Evolutionary conservation across 2,329 filamentous ascomycete genomes (phyloP).

Genomic region (Colletotrichum paranaense): DNA sequence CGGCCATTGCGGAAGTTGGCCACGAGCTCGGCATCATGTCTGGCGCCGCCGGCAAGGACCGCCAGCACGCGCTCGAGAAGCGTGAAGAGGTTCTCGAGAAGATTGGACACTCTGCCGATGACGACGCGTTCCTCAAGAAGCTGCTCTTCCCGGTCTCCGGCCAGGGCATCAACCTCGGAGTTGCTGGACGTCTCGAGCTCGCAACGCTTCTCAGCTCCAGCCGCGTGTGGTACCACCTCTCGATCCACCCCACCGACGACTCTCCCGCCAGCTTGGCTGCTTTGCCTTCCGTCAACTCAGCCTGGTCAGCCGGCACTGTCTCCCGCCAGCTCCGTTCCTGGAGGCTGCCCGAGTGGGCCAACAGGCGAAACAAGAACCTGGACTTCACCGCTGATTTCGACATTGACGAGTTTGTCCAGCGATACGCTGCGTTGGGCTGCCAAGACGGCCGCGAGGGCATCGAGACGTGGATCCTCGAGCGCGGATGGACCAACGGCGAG

Average conservation of each 20-base stretch:
- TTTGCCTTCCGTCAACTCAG: constrained; percentile 77
- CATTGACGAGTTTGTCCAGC: constrained; percentile 86
- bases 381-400: constrained; percentile 99
- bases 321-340: constrained; percentile 93
- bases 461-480: constrained; percentile 92
- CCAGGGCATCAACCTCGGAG: constrained; percentile 84
- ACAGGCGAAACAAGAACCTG: constrained; percentile 87
- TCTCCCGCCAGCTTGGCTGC: constrained; percentile 79
- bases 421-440: constrained; percentile 87
- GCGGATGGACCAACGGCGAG: constrained; percentile 98
- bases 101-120: constrained; percentile 82
- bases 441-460: constrained; percentile 91
- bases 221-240: constrained; percentile 94
- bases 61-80: constrained; percentile 83
- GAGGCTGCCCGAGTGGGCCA: constrained; percentile 96
- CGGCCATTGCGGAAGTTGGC: constrained; percentile 80
- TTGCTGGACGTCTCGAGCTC: constrained; percentile 82
- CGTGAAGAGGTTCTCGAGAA: constrained; percentile 88
- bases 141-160: constrained; percentile 83
- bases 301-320: constrained; percentile 93
- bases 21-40: constrained; percentile 82
- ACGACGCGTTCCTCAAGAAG: constrained; percentile 84
- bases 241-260: constrained; percentile 91
- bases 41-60: constrained; percentile 75
- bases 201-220: constrained; percentile 80